Base-by-base conservation (phyloP, 2,329 filamentous ascomycete species). In the Paraphoma chrysanthemicola region DNA sequence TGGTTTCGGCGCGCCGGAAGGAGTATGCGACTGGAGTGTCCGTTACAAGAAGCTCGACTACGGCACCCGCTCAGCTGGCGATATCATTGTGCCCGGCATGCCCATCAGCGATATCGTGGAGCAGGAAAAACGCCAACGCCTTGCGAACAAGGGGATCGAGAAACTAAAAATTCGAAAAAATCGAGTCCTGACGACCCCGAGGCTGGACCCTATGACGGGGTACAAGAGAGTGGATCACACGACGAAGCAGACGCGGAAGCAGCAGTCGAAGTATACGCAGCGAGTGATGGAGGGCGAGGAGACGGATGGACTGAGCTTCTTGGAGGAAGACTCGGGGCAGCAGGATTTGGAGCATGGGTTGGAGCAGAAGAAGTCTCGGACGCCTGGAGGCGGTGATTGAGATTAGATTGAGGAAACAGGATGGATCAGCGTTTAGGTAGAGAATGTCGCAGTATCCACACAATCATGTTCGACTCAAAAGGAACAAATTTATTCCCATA, bases 11-110 rank as follows among this genome's bases (percentile, higher is more conserved):
- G 44, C 47, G 16, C 60, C 58, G 1, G 16, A 45, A 9, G 47
- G 47, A 6, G 42, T 60, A 2, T 64, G 63, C 39, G 29, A 53
- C 3, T 72, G 66, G 66, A 56, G 47, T 1, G 65, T 73, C 16
- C 56, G 56, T 2, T 73, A 73, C 53, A 73, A 73, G 51, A 70
- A 71, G 30, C 46, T 70, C 6, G 58, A 67, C 23, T 39, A 63
- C n/a, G 64, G 64, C 3, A n/a, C 4, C 1, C 49, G 45, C 14
- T 12, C 33, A 0, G 6, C 48, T 12, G 50, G 41, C 3, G 49
- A 59, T n/a, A 52, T 60, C 38, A 53, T 67, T 12, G 50, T 55
- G 28, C 58, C 60, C 6, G 57, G 62, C 1, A 48, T 41, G 1
- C 53, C 47, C 9, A 54, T 53, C 7, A 50, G 44, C 7, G 54